Conservation (phyloP, 306 rosid species). For the Quillaja saponaria region DNA sequence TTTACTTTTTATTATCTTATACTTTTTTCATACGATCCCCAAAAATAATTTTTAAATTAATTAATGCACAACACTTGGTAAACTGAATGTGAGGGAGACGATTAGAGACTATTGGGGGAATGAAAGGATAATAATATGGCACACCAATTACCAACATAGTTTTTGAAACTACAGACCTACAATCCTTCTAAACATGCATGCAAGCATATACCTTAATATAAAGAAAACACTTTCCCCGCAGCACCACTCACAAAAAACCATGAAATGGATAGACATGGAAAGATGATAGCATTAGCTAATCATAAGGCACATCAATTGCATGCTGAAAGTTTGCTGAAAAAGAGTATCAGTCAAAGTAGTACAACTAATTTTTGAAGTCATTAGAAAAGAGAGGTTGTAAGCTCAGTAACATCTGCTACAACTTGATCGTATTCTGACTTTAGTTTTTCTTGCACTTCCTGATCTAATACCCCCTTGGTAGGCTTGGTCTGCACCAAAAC, state of each 20-base stretch:
- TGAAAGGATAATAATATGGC: too few species aligned
- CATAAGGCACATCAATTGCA: conserved; percentile 11
- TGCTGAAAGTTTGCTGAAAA: not conserved
- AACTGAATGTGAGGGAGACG: too few species aligned
- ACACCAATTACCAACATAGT: too few species aligned
- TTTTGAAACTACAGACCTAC: too few species aligned
- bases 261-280: conserved; percentile 1
- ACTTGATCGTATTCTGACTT: conserved; percentile 69
- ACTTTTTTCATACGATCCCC: too few species aligned
- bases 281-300: conserved; percentile 1
- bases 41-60: too few species aligned
- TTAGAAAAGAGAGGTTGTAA: conserved; percentile 64
- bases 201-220: not conserved
- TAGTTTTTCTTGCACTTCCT: conserved; percentile 72
- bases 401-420: conserved; percentile 58
- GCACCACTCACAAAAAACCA: not conserved
- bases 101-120: too few species aligned
- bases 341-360: too few species aligned
- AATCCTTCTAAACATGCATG: too few species aligned
- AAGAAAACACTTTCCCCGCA: not conserved
- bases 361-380: too few species aligned
- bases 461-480: conserved; percentile 64
- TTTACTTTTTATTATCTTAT: too few species aligned
- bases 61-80: too few species aligned
- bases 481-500: conserved; percentile 84